Evolutionary conservation across 352 stramenopile genomes (phyloP).

Genomic region (Phytophthora foliorum): DNA sequence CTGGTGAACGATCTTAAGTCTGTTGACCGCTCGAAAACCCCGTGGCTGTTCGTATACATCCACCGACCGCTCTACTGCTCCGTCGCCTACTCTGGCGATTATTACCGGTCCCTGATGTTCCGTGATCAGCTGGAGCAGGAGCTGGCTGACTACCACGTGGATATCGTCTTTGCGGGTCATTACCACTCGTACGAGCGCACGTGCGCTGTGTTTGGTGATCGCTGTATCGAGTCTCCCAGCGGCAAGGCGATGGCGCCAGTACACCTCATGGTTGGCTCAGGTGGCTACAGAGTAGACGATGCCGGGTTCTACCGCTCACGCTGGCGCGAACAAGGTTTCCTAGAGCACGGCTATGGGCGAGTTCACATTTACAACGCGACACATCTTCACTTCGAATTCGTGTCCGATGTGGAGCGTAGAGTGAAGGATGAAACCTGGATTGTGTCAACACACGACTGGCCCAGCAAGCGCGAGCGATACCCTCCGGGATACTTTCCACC

Average conservation of each 20-base stretch:
- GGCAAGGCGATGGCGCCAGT: slow-evolving; percentile 57
- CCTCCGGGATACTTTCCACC: slow-evolving; percentile 35
- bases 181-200: slow-evolving; percentile 76
- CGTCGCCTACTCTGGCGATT: slow-evolving; percentile 46
- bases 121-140: slow-evolving; percentile 58
- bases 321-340: slow-evolving; percentile 45
- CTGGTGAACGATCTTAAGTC: slow-evolving; percentile 58
- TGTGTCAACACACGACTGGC: slow-evolving; percentile 59
- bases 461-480: slow-evolving; percentile 44
- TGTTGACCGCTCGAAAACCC: slow-evolving; percentile 60
- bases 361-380: slow-evolving; percentile 69
- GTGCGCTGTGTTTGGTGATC: slow-evolving; percentile 60
- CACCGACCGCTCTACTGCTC: slow-evolving; percentile 74
- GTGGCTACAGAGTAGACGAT: slow-evolving; percentile 48
- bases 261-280: slow-evolving; percentile 66
- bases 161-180: slow-evolving; percentile 70
- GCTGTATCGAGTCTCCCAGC: slow-evolving; percentile 43
- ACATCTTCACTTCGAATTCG: slow-evolving; percentile 65
- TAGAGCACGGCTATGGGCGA: slow-evolving; percentile 62
- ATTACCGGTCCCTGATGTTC: slow-evolving; percentile 51
- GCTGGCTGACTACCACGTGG: slow-evolving; percentile 58
- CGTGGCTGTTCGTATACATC: slow-evolving; percentile 71
- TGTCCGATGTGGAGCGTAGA: slow-evolving; percentile 41
- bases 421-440: slow-evolving; percentile 58
- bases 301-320: slow-evolving; percentile 47